Evolutionary conservation across 306 rosid species (phyloP).

Genomic region (Begonia peltatifolia): DNA sequence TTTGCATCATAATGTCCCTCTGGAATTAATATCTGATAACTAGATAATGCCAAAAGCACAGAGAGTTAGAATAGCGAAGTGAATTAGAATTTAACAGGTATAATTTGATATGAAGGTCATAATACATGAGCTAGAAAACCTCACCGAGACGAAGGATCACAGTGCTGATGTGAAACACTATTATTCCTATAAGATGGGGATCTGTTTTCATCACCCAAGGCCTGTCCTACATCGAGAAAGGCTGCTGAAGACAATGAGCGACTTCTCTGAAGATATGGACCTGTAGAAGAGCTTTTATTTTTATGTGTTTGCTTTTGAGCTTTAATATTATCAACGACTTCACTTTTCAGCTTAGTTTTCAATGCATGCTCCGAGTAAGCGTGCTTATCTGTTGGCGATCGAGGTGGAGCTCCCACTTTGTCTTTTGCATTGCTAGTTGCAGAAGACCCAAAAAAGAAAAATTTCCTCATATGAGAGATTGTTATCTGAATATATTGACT

Average conservation of each 20-base stretch:
- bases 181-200: slow-evolving; percentile 53
- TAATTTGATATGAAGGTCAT: slow-evolving; percentile 1
- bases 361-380: slow-evolving; percentile 28
- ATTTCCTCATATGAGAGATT: slow-evolving; percentile 56
- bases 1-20: slow-evolving; percentile 32
- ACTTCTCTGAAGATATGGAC: slow-evolving; percentile 69
- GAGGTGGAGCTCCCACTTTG: slow-evolving; percentile 21
- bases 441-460: slow-evolving; percentile 73
- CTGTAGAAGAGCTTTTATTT: slow-evolving; percentile 28
- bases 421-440: slow-evolving; percentile 38
- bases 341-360: slow-evolving; percentile 28
- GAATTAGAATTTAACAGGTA: background rate
- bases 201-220: slow-evolving; percentile 38
- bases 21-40: slow-evolving; percentile 33
- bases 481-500: slow-evolving; percentile 19
- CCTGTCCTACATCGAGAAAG: slow-evolving; percentile 26
- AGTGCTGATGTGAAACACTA: slow-evolving; percentile 30
- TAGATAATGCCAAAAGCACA: slow-evolving; percentile 19
- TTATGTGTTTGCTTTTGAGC: slow-evolving; percentile 40
- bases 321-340: slow-evolving; percentile 23
- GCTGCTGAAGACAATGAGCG: slow-evolving; percentile 78
- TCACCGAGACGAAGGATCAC: slow-evolving; percentile 60
- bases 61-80: slow-evolving; percentile 3
- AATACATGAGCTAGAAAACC: slow-evolving; percentile 11
- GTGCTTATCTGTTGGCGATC: slow-evolving; percentile 40